Evolutionary conservation across 2,329 filamentous ascomycete genomes (phyloP).

Genomic region (Pseudogymnoascus sp.): DNA sequence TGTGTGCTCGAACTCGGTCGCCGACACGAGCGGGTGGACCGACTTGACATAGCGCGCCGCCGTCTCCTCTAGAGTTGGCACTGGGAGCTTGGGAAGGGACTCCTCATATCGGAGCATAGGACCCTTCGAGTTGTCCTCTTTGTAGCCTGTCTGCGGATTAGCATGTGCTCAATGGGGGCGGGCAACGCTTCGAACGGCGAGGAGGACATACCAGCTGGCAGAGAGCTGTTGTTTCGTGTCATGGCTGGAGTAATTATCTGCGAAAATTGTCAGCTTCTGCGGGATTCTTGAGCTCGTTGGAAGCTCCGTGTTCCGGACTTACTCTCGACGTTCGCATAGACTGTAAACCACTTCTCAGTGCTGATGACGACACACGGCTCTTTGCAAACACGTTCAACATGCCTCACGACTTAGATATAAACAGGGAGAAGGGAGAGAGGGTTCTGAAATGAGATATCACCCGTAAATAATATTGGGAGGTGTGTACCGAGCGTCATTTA

Average conservation of each 20-base stretch:
- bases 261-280: neutral
- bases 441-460: slow-evolving; percentile 10
- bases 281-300: neutral
- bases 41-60: slow-evolving; percentile 72
- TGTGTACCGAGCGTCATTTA: slow-evolving; percentile 8
- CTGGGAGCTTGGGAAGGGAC: slow-evolving; percentile 70
- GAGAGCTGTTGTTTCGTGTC: slow-evolving; percentile 50
- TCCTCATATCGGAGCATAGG: slow-evolving; percentile 79
- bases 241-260: slow-evolving; percentile 43
- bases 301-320: slow-evolving; percentile 8
- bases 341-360: slow-evolving; percentile 26
- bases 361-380: slow-evolving; percentile 25
- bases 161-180: slow-evolving; percentile 8
- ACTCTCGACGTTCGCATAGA: slow-evolving; percentile 22
- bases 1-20: slow-evolving; percentile 60
- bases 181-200: slow-evolving; percentile 6
- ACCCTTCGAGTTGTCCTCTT: slow-evolving; percentile 70
- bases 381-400: slow-evolving; percentile 30
- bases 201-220: slow-evolving; percentile 40
- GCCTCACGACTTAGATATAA: slow-evolving; percentile 15
- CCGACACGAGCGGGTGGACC: slow-evolving; percentile 64
- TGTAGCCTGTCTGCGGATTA: slow-evolving; percentile 51
- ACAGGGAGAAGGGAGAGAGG: slow-evolving; percentile 9
- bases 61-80: slow-evolving; percentile 77
- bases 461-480: neutral